Percentiles rank a stretch among this genome's conserved stretches.
Evolutionary conservation across 2,329 filamentous ascomycete species (phyloP).

Genomic region (Ophiostoma fasciatum): DNA sequence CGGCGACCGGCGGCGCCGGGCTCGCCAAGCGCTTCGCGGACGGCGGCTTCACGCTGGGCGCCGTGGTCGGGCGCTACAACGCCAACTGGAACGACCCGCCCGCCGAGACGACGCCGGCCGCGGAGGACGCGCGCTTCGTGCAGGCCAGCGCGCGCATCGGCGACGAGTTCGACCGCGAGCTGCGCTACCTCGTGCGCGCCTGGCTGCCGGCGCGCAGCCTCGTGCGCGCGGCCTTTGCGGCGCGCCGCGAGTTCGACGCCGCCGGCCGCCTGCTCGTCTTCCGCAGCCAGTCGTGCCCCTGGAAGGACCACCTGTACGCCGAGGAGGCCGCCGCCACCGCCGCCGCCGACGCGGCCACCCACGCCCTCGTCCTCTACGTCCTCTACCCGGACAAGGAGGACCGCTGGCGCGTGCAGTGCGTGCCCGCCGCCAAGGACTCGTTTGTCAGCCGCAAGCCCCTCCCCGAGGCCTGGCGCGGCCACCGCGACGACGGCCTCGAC

Average conservation of each 20-base stretch:
- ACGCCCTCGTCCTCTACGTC: conserved; percentile 82
- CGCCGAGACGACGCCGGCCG: conserved; percentile 45
- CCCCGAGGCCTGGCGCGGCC: conserved; percentile 81
- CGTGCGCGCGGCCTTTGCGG: conserved; percentile 61
- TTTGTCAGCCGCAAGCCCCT: conserved; percentile 87
- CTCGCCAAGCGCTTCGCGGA: conserved; percentile 72
- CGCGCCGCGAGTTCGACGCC: conserved; percentile 39
- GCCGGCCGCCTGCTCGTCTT: conserved; percentile 72
- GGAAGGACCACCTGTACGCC: conserved; percentile 91
- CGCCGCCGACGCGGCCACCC: conserved; percentile 35
- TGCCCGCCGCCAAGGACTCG: conserved; percentile 70
- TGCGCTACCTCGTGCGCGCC: conserved; percentile 57
- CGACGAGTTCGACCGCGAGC: conserved; percentile 68
- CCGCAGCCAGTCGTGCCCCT: conserved; percentile 63
- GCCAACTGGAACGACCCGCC: conserved; percentile 66
- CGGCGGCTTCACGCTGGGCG: conserved; percentile 70
- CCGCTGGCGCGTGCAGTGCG: conserved; percentile 90
- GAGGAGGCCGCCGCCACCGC: conserved; percentile 44
- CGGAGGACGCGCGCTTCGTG: conserved; percentile 70
- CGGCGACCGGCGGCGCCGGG: conserved; percentile 34
- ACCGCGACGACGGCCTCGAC: conserved; percentile 75
- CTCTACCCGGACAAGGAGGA: conserved; percentile 60
- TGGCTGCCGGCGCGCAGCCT: conserved; percentile 71
- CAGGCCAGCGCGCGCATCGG: conserved; percentile 72
- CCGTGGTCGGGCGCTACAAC: conserved; percentile 69